phyloP scores from a whole-genome alignment of 495 filamentous ascomycete genomes.

The Aspergillus coremiiformis region DNA sequence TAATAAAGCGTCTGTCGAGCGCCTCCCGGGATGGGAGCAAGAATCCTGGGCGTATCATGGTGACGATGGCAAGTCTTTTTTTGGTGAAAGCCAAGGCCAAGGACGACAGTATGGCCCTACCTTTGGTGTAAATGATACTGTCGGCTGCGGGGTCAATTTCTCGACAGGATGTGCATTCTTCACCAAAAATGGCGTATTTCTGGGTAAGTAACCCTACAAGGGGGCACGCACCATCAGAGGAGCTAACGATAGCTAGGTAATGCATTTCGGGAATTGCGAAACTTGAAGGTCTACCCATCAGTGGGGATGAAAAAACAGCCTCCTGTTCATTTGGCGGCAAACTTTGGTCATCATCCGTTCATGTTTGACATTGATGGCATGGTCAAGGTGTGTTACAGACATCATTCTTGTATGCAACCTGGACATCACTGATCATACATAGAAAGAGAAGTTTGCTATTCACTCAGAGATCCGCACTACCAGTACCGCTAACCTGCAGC shows the following conservation, averaged over 20 bases:
- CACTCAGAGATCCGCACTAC: conserved; percentile 47
- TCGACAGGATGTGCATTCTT: conserved; percentile 82
- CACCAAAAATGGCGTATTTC: conserved; percentile 79
- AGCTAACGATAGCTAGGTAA: conserved; percentile 42
- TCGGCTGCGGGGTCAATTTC: conserved; percentile 94
- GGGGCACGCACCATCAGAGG: not conserved
- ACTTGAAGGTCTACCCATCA: conserved; percentile 67
- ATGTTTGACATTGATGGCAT: conserved; percentile 87
- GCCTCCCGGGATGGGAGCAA: conserved; percentile 89
- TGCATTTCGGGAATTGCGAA: conserved; percentile 73
- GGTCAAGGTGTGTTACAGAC: conserved; percentile 54
- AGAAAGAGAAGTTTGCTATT: conserved; percentile 58
- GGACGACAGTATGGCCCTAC: conserved; percentile 71
- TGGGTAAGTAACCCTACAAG: conserved; percentile 51
- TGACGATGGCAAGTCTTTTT: conserved; percentile 87
- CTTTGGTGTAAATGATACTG: conserved; percentile 68
- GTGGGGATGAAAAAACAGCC: conserved; percentile 86
- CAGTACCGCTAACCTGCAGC: conserved; percentile 50
- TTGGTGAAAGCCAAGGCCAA: conserved; percentile 53
- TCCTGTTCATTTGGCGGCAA: conserved; percentile 73
- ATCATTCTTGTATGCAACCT: not conserved
- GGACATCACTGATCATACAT: conserved; percentile 18
- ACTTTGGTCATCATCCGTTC: conserved; percentile 89
- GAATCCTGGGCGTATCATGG: conserved; percentile 98
- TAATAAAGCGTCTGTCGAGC: conserved; percentile 63